Conservation (phyloP, 495 filamentous ascomycete genomes). For the Aspergillus panamensis region DNA sequence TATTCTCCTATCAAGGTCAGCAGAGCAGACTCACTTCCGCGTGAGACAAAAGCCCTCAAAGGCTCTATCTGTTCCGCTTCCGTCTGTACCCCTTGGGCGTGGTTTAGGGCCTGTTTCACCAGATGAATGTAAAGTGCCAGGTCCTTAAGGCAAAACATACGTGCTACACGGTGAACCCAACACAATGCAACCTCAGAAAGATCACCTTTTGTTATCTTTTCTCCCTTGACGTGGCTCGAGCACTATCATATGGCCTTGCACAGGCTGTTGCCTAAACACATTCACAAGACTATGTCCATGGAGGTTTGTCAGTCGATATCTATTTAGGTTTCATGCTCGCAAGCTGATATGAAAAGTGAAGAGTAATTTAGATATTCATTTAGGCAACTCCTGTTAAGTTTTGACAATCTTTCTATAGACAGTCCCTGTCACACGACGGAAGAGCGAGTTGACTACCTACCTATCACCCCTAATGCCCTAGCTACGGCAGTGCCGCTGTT, state of each 20-base stretch:
- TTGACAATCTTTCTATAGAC: constrained; percentile 28
- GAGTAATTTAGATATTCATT: constrained; percentile 40
- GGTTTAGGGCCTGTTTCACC: constrained; percentile 14
- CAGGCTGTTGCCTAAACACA: constrained; percentile 31
- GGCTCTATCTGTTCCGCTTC: constrained; percentile 25
- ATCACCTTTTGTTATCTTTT: constrained; percentile 28
- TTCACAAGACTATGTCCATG: constrained; percentile 35
- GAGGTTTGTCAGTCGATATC: constrained; percentile 21
- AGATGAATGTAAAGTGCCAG: constrained; percentile 31
- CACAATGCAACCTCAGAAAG: constrained; percentile 30
- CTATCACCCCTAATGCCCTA: constrained; percentile 1
- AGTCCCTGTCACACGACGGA: constrained; percentile 13
- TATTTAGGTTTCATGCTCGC: not conserved
- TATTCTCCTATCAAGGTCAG: constrained; percentile 37
- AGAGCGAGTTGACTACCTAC: no score
- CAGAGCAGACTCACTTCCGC: constrained; percentile 20
- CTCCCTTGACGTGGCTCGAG: constrained; percentile 30
- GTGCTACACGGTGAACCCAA: constrained; percentile 27
- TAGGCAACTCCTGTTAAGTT: constrained; percentile 31
- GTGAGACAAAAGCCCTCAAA: constrained; percentile 25
- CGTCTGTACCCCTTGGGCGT: constrained; percentile 15
- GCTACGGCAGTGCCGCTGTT: not conserved
- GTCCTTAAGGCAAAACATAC: constrained; percentile 32
- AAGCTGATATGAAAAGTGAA: constrained; percentile 6
- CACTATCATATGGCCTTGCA: constrained; percentile 20